Evolutionary conservation across 306 rosid species (phyloP), one percentile per base, ranked within the genome.

Genomic region (Cicer pinnatifidum): DNA sequence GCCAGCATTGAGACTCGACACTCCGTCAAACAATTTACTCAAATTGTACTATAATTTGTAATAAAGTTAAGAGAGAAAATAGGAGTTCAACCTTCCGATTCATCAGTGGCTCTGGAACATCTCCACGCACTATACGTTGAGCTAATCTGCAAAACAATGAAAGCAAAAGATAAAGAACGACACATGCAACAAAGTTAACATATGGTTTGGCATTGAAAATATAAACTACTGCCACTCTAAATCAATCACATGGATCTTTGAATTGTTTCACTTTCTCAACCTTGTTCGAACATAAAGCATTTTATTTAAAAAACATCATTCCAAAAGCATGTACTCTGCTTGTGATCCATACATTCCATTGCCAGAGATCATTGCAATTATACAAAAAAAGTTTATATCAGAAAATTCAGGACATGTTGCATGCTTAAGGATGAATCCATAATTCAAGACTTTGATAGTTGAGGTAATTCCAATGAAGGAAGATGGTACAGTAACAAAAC

Each of bases 91-190:
- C 99, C 99, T 89, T 91, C 41, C 99, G 75, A 43, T 91, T 94
- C 86, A 91, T 75, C 85, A 94, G 72, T 13, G 97, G 97, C 79
- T 95, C 97, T 17, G 97, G 97, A 83, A 95, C 97, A 86, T 95
- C 99, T 37, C 97, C 99, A 8, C 97, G 93, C 74, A 94, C 91
- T 69, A 95, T 95, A 19, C 96, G 87, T 81, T 95, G 97, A 87
- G 97, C 96, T 87, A 95, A 87, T 85, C 99, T 95, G 91, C 60
- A 87, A 75, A 69, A 16, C 40, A 46, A 52, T 23, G 19, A 23
- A 70, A 68, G 47, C 48, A 38, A 56, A 78, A 59, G 35, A 28
- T 11, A 53, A 58, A 38, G 45, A 40, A 59, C 40, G 43, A 69
- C 12, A 48, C 33, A 11, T 74, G 43, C 74, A 62, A 62, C 57